Evolutionary conservation across 2,329 filamentous ascomycete species (phyloP).

Genomic region (Aspergillus spinulosporus): DNA sequence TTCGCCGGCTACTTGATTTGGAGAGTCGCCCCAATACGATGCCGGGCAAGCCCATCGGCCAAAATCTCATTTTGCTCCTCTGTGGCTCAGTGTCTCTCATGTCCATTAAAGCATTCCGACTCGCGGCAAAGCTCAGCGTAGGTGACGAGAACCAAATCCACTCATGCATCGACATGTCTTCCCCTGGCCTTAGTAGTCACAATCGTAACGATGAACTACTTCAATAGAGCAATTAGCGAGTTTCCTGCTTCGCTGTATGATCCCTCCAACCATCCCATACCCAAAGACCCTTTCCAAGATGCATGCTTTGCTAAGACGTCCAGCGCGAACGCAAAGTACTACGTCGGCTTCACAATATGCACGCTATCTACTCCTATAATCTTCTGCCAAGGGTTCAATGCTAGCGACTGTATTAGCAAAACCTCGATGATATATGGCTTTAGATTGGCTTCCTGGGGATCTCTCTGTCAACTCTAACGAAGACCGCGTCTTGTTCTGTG

Average conservation of each 20-base stretch:
- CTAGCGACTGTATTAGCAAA: constrained; percentile 84
- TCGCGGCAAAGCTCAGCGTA: constrained; percentile 92
- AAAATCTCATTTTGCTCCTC: constrained; percentile 98
- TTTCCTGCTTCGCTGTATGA: constrained; percentile 96
- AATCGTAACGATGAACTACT: constrained; percentile 99
- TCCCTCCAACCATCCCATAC: not conserved
- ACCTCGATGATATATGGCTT: constrained; percentile 68
- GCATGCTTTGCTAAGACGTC: not conserved
- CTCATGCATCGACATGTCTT: constrained; percentile 91
- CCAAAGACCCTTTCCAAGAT: constrained; percentile 2
- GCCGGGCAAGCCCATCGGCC: constrained; percentile 92
- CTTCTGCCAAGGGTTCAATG: constrained; percentile 94
- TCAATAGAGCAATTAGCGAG: constrained; percentile 96
- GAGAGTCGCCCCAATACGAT: constrained; percentile 81
- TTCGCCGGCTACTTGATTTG: constrained; percentile 97
- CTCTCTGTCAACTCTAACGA: constrained; percentile 88
- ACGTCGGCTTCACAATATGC: constrained; percentile 94
- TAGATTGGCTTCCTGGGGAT: constrained; percentile 47
- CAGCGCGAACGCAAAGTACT: constrained; percentile 94
- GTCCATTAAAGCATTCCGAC: constrained; percentile 98
- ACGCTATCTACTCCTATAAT: constrained; percentile 94
- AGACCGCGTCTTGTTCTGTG: not conserved
- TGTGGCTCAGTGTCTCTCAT: constrained; percentile 97
- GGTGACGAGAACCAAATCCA: constrained; percentile 90
- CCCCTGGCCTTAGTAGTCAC: constrained; percentile 87